These are phyloP conservation scores for Protomyces inundatus DNA, from an alignment of 1,139 yeast species.

Conservation along the genomic window DNA sequence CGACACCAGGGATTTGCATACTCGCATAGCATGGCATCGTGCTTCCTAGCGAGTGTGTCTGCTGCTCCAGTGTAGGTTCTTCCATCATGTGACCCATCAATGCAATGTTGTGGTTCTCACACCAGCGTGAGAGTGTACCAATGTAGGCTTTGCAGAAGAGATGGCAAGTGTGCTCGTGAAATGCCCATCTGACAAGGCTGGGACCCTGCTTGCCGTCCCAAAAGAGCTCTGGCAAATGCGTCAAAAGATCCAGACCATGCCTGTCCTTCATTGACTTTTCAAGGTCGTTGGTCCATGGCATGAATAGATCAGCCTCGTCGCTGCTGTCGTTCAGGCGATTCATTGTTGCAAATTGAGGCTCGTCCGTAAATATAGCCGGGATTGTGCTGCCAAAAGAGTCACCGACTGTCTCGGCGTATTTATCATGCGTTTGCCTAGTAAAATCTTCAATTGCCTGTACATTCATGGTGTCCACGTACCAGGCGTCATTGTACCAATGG, in stretches of 20 bases:
- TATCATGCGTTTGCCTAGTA: conserved; percentile 11
- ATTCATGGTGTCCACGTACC: conserved; percentile 21
- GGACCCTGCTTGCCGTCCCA: not conserved
- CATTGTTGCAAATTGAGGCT: conserved; percentile 20
- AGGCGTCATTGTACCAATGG: conserved; percentile 20
- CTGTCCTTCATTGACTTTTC: not conserved
- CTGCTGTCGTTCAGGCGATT: not conserved
- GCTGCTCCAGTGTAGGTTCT: conserved; percentile 18
- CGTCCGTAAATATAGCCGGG: conserved; percentile 19
- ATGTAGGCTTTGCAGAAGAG: conserved; percentile 13
- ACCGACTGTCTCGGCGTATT: conserved; percentile 4
- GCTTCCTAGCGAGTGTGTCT: conserved; percentile 18
- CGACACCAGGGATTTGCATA: conserved; percentile 23
- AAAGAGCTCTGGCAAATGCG: conserved; percentile 13
- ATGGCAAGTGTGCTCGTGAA: conserved; percentile 10
- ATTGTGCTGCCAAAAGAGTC: conserved; percentile 19
- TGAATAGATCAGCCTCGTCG: conserved; percentile 12
- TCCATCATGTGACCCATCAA: conserved; percentile 27
- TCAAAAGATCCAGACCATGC: conserved; percentile 9
- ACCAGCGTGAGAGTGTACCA: conserved; percentile 16
- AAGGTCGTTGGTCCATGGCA: conserved; percentile 16
- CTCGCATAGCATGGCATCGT: conserved; percentile 19
- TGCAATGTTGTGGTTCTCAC: conserved; percentile 8
- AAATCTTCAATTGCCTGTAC: conserved; percentile 11
- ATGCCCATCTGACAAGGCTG: conserved; percentile 13